Percentiles rank a stretch among this genome's conserved stretches.
Conservation (phyloP, 768 basidiomycete species). For the Mycena vitilis region DNA sequence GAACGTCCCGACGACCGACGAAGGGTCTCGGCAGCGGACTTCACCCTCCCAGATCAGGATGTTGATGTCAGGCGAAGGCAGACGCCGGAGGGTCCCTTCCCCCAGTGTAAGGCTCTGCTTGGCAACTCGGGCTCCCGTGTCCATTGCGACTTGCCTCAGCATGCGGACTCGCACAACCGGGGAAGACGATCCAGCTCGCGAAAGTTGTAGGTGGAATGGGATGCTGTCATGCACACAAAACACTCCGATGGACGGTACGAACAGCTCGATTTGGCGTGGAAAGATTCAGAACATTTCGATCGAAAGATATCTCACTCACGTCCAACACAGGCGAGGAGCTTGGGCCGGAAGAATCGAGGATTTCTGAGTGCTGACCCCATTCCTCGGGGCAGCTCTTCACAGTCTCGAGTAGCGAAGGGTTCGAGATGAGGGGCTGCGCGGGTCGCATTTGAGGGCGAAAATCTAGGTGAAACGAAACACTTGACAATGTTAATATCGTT, state of each 20-base stretch:
- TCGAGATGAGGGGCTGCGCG: constrained; percentile 12
- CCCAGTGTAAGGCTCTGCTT: constrained; percentile 6
- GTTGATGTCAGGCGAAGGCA: not conserved
- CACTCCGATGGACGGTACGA: constrained; percentile 5
- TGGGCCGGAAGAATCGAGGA: not conserved
- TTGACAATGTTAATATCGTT: not conserved
- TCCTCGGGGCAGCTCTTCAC: constrained; percentile 25
- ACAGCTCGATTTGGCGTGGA: constrained; percentile 6
- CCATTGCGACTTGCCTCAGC: not conserved
- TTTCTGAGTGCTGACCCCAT: constrained; percentile 10
- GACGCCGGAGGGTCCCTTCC: constrained; percentile 1
- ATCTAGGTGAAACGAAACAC: constrained; percentile 9
- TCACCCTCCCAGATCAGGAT: constrained; percentile 20
- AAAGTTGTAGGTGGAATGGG: constrained; percentile 25
- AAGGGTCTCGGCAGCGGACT: constrained; percentile 19
- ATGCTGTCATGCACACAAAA: constrained; percentile 13
- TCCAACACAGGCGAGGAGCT: constrained; percentile 1
- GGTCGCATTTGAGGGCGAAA: constrained; percentile 13
- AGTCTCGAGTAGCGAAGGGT: constrained; percentile 15
- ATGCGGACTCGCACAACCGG: constrained; percentile 4
- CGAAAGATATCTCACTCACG: not conserved
- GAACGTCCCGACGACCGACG: constrained; percentile 20
- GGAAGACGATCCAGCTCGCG: not conserved
- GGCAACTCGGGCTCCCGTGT: constrained; percentile 3
- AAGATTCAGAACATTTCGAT: not conserved